A percentile compares a stretch with the other conserved stretches of the same genome.
These are phyloP conservation scores for Phanerochaete sordida DNA, from an alignment of 768 basidiomycete genomes.

Conservation along the genomic window DNA sequence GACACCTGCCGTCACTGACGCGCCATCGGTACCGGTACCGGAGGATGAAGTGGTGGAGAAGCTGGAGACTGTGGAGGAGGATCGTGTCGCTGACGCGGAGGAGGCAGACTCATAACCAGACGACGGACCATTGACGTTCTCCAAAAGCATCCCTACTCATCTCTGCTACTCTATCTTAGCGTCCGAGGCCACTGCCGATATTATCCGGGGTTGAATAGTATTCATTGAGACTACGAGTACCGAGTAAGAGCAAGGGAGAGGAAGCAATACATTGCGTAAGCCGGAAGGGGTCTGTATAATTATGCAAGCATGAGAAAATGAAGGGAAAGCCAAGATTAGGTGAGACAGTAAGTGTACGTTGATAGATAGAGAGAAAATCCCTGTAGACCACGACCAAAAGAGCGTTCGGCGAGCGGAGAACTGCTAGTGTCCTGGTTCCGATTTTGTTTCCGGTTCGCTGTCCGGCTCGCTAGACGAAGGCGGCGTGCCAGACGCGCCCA, in stretches of 20 bases:
- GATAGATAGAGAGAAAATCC: slow-evolving; percentile 11
- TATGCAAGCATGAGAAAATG: slow-evolving; percentile 18
- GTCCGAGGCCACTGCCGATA: slow-evolving; percentile 1
- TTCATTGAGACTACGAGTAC: slow-evolving; percentile 9
- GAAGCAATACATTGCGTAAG: slow-evolving; percentile 22
- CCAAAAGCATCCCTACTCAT: slow-evolving; percentile 3
- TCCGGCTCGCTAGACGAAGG: slow-evolving; percentile 51
- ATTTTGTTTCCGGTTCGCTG: slow-evolving; percentile 60
- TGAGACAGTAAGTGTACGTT: slow-evolving; percentile 2
- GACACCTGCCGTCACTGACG: slow-evolving; percentile 34
- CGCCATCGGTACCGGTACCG: slow-evolving; percentile 29
- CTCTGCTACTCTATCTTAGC: slow-evolving; percentile 7
- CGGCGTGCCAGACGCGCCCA: slow-evolving; percentile 44
- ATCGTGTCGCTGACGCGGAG: slow-evolving; percentile 21
- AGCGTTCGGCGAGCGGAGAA: slow-evolving; percentile 2
- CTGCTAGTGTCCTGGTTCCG: slow-evolving; percentile 29
- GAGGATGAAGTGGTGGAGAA: slow-evolving; percentile 41
- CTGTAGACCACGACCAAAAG: slow-evolving; percentile 9
- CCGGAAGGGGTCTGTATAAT: slow-evolving; percentile 22
- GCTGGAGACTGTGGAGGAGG: slow-evolving; percentile 37
- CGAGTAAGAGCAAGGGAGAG: slow-evolving; percentile 10
- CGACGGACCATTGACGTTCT: not conserved
- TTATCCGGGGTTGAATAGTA: slow-evolving; percentile 5
- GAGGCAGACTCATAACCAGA: slow-evolving; percentile 5
- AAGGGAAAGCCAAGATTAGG: slow-evolving; percentile 15